Base-by-base conservation (phyloP, 495 filamentous ascomycete species). In the Neurospora cerealis region DNA sequence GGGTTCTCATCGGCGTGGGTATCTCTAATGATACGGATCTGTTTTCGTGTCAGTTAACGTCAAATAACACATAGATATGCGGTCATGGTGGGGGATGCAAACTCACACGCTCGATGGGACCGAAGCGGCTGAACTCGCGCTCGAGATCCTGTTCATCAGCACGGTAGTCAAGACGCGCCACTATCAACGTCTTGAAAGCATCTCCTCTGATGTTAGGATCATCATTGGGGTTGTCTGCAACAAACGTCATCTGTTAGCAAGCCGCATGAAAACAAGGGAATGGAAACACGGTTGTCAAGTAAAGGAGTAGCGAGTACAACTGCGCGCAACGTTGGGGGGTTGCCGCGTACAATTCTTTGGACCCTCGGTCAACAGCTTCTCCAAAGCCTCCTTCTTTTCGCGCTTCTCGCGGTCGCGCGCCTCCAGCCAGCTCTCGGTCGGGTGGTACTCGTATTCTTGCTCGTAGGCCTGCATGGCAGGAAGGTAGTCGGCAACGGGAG, bases 391-490 rank as follows among this genome's bases (percentile, higher is more conserved):
- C 79, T 91, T 89, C 85, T 93, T 93, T 85, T 99, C 94, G 41
- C 86, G 77, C 83, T 91, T 93, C 75, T 92, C 83, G 46, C 94
- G 90, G 83, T 93, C 92, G 77, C 92, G 91, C 77, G 86, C 86
- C 85, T 99, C 92, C 74, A 97, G 83, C 93, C 93, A 97, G 81
- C 93, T 95, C 83, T 98, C 95, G 10, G 94, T 96, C 28, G 95
- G 90, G 69, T 89, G 85, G 80, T 93, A 96, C n/a, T 88, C 88
- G 71, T 90, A 86, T 66, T 90, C 89, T 40, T 91, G 88, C 79
- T 90, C 89, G 77, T 93, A 93, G 34, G 91, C 85, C 42, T 90
- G 83, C 15, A 97, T 84, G 9, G 87, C 89, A 1, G 89, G 82
- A 11, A 98, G 87, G 79, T 87, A 97, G 66, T 90, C 87, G 13